A percentile compares a stretch with the other conserved stretches of the same genome.
Conservation (phyloP, 371 early-diverging fungal genomes). For the Saksenaea oblongispora region DNA sequence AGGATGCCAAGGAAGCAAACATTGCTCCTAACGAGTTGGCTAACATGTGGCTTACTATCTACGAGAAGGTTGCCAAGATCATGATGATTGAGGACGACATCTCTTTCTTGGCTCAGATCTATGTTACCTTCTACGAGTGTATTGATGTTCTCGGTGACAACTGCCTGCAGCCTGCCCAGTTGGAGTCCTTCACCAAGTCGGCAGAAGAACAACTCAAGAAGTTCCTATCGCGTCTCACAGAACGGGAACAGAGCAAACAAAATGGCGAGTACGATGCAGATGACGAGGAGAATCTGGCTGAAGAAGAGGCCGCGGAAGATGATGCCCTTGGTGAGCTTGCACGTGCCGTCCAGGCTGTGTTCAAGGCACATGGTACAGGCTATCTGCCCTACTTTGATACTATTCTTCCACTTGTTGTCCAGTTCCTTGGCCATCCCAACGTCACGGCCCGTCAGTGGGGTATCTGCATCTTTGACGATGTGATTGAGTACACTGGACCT, state of each 20-base stretch:
- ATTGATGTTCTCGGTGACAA: conserved; percentile 69
- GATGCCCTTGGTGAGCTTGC: conserved; percentile 78
- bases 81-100: conserved; percentile 79
- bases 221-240: conserved; percentile 68
- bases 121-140: conserved; percentile 73
- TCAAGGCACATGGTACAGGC: conserved; percentile 69
- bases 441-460: conserved; percentile 86
- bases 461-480: conserved; percentile 86
- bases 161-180: conserved; percentile 61
- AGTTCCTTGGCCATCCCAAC: conserved; percentile 65
- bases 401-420: conserved; percentile 67
- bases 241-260: conserved; percentile 70
- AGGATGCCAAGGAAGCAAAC: conserved; percentile 59
- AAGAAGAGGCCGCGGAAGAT: conserved; percentile 85
- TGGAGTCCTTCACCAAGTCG: conserved; percentile 69
- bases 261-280: conserved; percentile 87
- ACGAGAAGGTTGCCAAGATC: conserved; percentile 68
- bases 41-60: conserved; percentile 68
- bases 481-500: conserved; percentile 88
- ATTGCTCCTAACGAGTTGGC: conserved; percentile 41
- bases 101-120: conserved; percentile 76
- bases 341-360: conserved; percentile 71
- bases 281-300: conserved; percentile 79
- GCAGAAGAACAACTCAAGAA: conserved; percentile 69
- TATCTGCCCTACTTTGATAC: conserved; percentile 82